A percentile compares a stretch with the other conserved stretches of the same genome.
Evolutionary conservation across 2,329 filamentous ascomycete species (phyloP).

Genomic region (Cladophialophora exuberans): DNA sequence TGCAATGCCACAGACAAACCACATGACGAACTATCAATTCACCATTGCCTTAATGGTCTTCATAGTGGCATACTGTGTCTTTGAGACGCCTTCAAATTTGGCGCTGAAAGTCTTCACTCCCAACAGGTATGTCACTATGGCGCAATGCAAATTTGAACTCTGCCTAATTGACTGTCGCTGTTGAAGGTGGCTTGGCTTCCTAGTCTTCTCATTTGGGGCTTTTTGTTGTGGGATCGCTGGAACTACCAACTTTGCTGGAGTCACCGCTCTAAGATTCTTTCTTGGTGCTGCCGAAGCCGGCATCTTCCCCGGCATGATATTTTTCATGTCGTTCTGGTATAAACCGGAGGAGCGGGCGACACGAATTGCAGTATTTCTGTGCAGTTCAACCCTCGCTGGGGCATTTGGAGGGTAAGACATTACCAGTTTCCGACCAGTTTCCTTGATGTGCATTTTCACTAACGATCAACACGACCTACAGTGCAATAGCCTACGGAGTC

Average conservation of each 20-base stretch:
- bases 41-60: slow-evolving; percentile 57
- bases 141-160: too few species aligned
- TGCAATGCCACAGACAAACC: slow-evolving; percentile 41
- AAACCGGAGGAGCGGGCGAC: slow-evolving; percentile 62
- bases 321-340: slow-evolving; percentile 66
- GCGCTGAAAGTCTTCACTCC: slow-evolving; percentile 32
- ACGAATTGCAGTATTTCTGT: slow-evolving; percentile 63
- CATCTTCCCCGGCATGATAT: slow-evolving; percentile 59
- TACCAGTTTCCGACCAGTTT: too few species aligned
- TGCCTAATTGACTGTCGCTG: too few species aligned
- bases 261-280: slow-evolving; percentile 55
- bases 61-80: slow-evolving; percentile 57
- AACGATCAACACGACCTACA: not conserved
- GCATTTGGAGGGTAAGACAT: slow-evolving; percentile 65
- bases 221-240: slow-evolving; percentile 51
- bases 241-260: slow-evolving; percentile 53
- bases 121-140: slow-evolving; percentile 2
- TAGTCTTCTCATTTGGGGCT: slow-evolving; percentile 34
- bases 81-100: slow-evolving; percentile 52
- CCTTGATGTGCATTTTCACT: slow-evolving; percentile 19
- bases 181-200: slow-evolving; percentile 44
- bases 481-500: slow-evolving; percentile 41
- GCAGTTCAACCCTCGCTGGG: slow-evolving; percentile 59
- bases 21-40: slow-evolving; percentile 49
- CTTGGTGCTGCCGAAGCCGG: slow-evolving; percentile 58